Base-by-base conservation (phyloP, 2,329 filamentous ascomycete genomes). In the Furcasterigmium sp. region DNA sequence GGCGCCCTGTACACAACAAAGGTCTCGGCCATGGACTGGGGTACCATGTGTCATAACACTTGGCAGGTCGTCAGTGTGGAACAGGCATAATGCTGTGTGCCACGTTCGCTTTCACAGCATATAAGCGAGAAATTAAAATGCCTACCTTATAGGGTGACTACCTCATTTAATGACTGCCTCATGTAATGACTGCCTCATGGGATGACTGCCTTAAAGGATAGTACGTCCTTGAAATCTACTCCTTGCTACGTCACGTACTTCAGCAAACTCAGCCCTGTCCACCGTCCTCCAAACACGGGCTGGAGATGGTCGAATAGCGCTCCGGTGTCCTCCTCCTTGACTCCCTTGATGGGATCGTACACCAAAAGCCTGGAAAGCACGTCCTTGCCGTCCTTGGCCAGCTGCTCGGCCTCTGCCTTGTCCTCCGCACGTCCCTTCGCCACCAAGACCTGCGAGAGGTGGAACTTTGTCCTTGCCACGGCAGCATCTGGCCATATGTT, bases 221-320 rank as follows among this genome's bases (percentile, higher is more conserved):
- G n/a, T n/a, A n/a, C n/a, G n/a, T n/a, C n/a, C n/a, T n/a, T n/a
- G n/a, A n/a, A n/a, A n/a, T n/a, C n/a, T n/a, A n/a, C n/a, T n/a
- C 5, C 23, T 8, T 41, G 13, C 19, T 20, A 19, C 26, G 29
- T 21, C 11, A 43, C 36, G 26, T 37, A 46, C 21, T 46, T 46
- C 36, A 40, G 18, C 11, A 41, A 23, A 21, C 26, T 35, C 20
- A 40, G 21, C n/a, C 41, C 41, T 19, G 44, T 43, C 30, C 35
- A 41, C 19, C 44, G 25, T 13, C 41, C 41, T 5, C 44, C 44
- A 19, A 46, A 41, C 4, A 43, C 44, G n/a, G 41, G 44, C 37
- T 46, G 44, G 20, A 46, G 34, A 29, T 46, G 41, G 35, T 43
- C 41, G 21, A 40, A 46, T 14, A 46, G 23, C 13, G 44, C 44